Evolutionary conservation across 331 rosid genomes (phyloP).

Genomic region (Stylosanthes scabra): DNA sequence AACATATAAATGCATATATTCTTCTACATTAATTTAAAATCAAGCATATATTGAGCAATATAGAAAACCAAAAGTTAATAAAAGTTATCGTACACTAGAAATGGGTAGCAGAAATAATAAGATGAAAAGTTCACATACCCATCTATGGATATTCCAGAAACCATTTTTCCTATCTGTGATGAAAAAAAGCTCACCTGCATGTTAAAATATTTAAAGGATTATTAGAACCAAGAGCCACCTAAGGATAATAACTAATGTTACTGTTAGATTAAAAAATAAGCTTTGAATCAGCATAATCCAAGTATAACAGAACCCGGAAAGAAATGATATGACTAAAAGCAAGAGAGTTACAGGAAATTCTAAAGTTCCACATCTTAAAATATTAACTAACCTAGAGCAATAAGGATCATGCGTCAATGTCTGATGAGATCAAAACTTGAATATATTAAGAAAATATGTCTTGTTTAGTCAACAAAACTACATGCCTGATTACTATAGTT

Average conservation of each 20-base stretch:
- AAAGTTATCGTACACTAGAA: neutral
- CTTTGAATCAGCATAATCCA: neutral
- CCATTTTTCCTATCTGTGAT: constrained; percentile 85
- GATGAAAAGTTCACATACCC: constrained; percentile 59
- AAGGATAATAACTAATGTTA: constrained; percentile 21
- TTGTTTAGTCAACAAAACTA: constrained; percentile 21
- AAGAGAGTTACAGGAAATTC: neutral
- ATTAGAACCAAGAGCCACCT: constrained; percentile 22
- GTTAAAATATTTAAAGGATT: constrained; percentile 31
- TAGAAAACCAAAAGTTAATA: constrained; percentile 18
- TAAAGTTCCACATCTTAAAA: constrained; percentile 11
- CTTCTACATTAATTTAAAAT: constrained; percentile 13
- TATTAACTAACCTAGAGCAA: constrained; percentile 8
- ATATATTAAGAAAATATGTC: constrained; percentile 12
- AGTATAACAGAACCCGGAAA: constrained; percentile 12
- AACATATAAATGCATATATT: neutral
- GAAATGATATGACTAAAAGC: constrained; percentile 5
- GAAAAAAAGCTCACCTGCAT: constrained; percentile 89
- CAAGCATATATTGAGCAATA: neutral
- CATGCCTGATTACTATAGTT: neutral
- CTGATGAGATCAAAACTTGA: constrained; percentile 6
- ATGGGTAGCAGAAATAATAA: constrained; percentile 16
- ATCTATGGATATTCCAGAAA: constrained; percentile 93
- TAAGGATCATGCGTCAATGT: neutral
- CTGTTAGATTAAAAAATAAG: constrained; percentile 19